These are phyloP conservation scores for Xylaria grammica DNA, from an alignment of 495 filamentous ascomycete species.

Conservation along the genomic window DNA sequence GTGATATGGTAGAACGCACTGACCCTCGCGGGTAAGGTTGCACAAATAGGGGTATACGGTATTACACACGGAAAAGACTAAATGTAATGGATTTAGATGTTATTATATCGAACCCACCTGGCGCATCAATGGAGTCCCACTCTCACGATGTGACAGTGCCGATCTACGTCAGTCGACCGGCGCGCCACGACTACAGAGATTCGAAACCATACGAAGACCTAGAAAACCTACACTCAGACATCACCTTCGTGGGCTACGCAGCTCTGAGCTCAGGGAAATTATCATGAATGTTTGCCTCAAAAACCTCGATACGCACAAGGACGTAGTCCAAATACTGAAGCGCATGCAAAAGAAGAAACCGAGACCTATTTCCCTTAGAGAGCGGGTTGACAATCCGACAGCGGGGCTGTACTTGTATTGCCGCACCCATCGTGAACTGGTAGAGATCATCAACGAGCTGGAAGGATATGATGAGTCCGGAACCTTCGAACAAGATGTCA, in stretches of 20 bases:
- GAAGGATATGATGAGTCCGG: background rate
- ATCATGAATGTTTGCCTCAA: conserved; percentile 22
- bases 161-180: background rate
- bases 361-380: background rate
- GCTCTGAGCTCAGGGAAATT: conserved; percentile 22
- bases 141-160: conserved; percentile 5
- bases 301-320: conserved; percentile 11
- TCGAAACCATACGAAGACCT: background rate
- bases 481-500: conserved; percentile 11
- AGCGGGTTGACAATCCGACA: conserved; percentile 7
- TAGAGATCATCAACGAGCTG: conserved; percentile 20
- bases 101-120: conserved; percentile 23
- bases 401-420: conserved; percentile 22
- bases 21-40: conserved; percentile 20
- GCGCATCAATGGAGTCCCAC: conserved; percentile 15
- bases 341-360: conserved; percentile 18
- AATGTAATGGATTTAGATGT: too few species aligned
- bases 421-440: conserved; percentile 12
- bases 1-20: conserved; percentile 8
- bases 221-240: background rate
- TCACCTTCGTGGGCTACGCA: conserved; percentile 6
- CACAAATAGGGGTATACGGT: too few species aligned
- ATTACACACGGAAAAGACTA: too few species aligned
- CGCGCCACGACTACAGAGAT: background rate
- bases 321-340: conserved; percentile 16